phyloP scores from a whole-genome alignment of 192 early-diverging fungal species.

The Entophlyctis luteolus region DNA sequence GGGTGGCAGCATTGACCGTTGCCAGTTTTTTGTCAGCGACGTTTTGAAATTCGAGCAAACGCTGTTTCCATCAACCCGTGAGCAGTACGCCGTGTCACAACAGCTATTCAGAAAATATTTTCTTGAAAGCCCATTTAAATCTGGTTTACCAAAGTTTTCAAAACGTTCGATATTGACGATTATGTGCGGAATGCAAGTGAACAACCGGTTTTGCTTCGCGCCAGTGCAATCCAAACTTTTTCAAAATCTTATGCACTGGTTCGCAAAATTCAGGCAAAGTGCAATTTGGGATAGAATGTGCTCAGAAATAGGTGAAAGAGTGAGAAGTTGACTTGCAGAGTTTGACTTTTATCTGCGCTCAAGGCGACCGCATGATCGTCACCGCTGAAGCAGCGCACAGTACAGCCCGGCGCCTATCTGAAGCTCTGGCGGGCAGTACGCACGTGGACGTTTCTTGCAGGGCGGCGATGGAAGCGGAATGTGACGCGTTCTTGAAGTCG shows the following conservation, averaged over 20 bases:
- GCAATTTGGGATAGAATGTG: neutral
- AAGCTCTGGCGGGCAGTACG: neutral
- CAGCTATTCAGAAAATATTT: constrained; percentile 20
- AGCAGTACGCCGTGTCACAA: neutral
- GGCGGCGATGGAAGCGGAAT: neutral
- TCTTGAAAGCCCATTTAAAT: neutral
- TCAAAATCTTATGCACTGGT: neutral
- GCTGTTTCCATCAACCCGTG: neutral
- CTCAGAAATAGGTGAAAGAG: neutral
- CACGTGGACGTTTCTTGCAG: neutral
- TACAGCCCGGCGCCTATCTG: too few relatives aligned
- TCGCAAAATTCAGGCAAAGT: constrained; percentile 11
- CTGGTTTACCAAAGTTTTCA: neutral
- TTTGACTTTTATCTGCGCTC: neutral
- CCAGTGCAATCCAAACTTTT: constrained; percentile 6
- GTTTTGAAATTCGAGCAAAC: constrained; percentile 29
- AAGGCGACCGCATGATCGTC: too few relatives aligned
- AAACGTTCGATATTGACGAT: too few relatives aligned
- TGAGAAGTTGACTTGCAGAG: neutral
- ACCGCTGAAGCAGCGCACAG: too few relatives aligned
- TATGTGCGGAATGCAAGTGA: too few relatives aligned
- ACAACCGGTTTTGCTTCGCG: neutral
- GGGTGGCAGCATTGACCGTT: neutral
- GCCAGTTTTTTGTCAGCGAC: constrained; percentile 21
- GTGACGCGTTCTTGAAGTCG: neutral